Percentiles rank a stretch among this genome's conserved stretches.
phyloP scores from a whole-genome alignment of 305 asterid species.

The Fraxinus albicans region DNA sequence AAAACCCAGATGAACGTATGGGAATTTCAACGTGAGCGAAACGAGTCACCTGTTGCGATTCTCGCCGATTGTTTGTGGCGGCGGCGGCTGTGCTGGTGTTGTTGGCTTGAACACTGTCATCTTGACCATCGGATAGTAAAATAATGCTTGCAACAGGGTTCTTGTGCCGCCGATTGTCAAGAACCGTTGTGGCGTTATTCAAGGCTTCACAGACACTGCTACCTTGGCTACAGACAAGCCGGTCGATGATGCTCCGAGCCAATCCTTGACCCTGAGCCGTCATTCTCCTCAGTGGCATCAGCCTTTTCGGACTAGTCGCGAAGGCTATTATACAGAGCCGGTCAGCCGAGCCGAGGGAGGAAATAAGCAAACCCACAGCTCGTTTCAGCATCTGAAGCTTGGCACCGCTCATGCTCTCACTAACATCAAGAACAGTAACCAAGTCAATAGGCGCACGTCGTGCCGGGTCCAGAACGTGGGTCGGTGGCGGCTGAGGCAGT shows the following conservation, averaged over 20 bases:
- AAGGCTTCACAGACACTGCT: constrained; percentile 66
- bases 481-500: constrained; percentile 34
- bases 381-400: constrained; percentile 90
- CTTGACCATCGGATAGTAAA: constrained; percentile 73
- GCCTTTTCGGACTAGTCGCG: constrained; percentile 58
- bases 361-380: constrained; percentile 78
- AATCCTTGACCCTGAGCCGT: constrained; percentile 65
- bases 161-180: constrained; percentile 78
- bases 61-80: constrained; percentile 29
- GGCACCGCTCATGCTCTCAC: constrained; percentile 76
- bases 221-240: constrained; percentile 67
- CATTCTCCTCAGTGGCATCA: constrained; percentile 70
- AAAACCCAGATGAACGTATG: constrained; percentile 56
- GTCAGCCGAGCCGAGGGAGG: constrained; percentile 85
- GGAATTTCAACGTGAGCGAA: constrained; percentile 87
- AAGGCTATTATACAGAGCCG: constrained; percentile 77
- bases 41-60: constrained; percentile 47
- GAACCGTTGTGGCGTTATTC: constrained; percentile 67
- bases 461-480: constrained; percentile 37
- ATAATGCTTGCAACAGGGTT: constrained; percentile 84
- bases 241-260: constrained; percentile 60
- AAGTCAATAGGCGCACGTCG: constrained; percentile 85
- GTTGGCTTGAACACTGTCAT: constrained; percentile 42
- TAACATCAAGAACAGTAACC: constrained; percentile 81
- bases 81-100: not conserved